Base-by-base conservation (phyloP, 2,329 filamentous ascomycete genomes). In the Cladophialophora psammophila region DNA sequence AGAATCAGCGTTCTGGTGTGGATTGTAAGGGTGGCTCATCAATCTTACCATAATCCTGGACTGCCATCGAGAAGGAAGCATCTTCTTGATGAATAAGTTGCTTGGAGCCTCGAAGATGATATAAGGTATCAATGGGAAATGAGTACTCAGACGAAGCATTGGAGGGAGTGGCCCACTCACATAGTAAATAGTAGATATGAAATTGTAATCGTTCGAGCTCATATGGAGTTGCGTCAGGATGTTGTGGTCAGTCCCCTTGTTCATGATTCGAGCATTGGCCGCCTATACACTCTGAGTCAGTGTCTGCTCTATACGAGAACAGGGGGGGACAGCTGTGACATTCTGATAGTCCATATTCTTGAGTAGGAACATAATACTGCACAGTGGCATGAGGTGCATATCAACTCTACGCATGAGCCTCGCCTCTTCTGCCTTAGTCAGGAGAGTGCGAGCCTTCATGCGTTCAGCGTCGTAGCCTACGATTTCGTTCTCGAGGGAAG, bases 91-190 rank as follows among this genome's bases (percentile, higher is more conserved):
- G 31, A 83, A 77, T 64, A 92, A 83, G 70, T 88, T 92, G 62
- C 83, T 83, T 0, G 91, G 90, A 42, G 92, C 90, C 76, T 92
- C 87, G 69, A 90, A 90, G 54, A 92, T 31, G 72, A 92, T 91
- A 77, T 92, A 93, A 6, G 87, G 87, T 74, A 92, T 83, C 77
- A 90, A 92, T 72, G 3, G 6, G 26, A 32, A 13, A 34, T 20
- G 18, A 18, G 34, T 5, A 31, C 15, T 36, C 7, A 53, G 48
- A 26, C 26, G 8, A 7, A 18, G 18, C 6, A 4, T 34, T 32
- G 12, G 38, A 9, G 8, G 18, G 26, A 26, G 26, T 31, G 31
- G 1, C 52, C 40, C 9, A 70, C 76, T 40, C 67, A 80, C 78
- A 66, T 76, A 80, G 65, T 80, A 78, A 18, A 79, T 78, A 1